Evolutionary conservation across 2,329 filamentous ascomycete genomes (phyloP).

Genomic region (Aspergillus sojae): DNA sequence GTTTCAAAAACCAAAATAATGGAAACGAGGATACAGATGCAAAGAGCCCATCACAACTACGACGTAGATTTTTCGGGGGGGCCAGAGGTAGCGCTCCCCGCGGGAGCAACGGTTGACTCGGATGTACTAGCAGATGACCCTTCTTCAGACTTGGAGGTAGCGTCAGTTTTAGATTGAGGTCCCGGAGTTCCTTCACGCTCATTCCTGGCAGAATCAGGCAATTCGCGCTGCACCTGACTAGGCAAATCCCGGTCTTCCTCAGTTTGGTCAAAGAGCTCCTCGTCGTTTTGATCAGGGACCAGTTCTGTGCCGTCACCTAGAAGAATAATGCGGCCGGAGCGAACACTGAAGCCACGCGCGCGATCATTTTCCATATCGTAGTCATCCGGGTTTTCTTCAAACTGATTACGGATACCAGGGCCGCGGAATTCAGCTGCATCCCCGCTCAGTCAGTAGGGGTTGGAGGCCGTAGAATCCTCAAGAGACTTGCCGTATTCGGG

Average conservation of each 20-base stretch:
- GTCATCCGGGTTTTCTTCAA: constrained; percentile 71
- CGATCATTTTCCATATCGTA: constrained; percentile 55
- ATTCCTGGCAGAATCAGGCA: constrained; percentile 42
- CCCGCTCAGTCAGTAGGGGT: constrained; percentile 44
- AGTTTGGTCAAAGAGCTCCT: constrained; percentile 91
- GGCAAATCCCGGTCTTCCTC: constrained; percentile 83
- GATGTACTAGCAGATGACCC: constrained; percentile 32
- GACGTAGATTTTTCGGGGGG: constrained; percentile 32
- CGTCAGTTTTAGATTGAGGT: constrained; percentile 43
- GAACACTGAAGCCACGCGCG: constrained; percentile 71
- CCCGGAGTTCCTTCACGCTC: constrained; percentile 56
- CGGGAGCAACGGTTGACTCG: constrained; percentile 41
- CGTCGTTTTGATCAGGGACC: constrained; percentile 82
- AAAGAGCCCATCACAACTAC: constrained; percentile 27
- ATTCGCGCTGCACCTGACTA: constrained; percentile 74
- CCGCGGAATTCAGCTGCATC: constrained; percentile 78
- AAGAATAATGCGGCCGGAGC: constrained; percentile 83
- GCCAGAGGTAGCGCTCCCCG: constrained; percentile 31
- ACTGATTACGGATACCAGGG: constrained; percentile 78
- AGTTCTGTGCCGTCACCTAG: constrained; percentile 94
- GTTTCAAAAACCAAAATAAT: constrained; percentile 25
- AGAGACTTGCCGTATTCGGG: constrained; percentile 95
- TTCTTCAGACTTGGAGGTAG: constrained; percentile 22
- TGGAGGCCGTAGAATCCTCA: constrained; percentile 45
- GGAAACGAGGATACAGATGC: constrained; percentile 16